Evolutionary conservation across 176 grass and related monocot species (phyloP), one percentile per base, ranked within the genome.

Genomic region (Urochloa ruziziensis): DNA sequence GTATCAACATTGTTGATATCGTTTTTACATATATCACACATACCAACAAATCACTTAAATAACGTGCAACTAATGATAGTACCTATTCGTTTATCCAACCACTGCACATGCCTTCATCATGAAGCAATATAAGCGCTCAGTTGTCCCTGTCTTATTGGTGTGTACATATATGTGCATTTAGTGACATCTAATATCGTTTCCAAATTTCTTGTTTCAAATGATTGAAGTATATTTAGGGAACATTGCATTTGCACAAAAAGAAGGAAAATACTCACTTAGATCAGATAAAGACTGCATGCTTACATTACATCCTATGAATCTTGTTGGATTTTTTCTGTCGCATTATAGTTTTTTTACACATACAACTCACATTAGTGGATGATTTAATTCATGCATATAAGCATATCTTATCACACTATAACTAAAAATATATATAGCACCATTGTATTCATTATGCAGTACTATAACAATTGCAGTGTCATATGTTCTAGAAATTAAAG

Each of bases 91-190:
- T 19, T n/a, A 18, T 78, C 30, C 46, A 82, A 57, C 29, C 72
- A 57, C 29, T 78, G 44, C 33, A 24, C 23, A 43, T 86, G 83
- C n/a, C 83, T 86, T 82, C 79, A 73, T 39, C 37, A 59, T 78
- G 65, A 78, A 90, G 72, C 24, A 66, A 82, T 29, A 73, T 30
- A 73, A 25, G 70, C 5, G 11, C 6, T 12, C 8, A 73, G 8
- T 46, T 86, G 29, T 57, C 33, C 47, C 3, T 67, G 43, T 49
- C 56, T 59, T 86, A 63, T 36, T 71, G 16, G 51, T 8, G n/a
- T 65, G 21, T 51, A 35, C 72, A 18, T 66, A 29, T 43, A 29
- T 43, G 11, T 37, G 13, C 54, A 46, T 47, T 63, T 33, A 51
- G 3, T 73, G 56, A 7, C 36, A 77, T 53, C 44, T 47, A 56